phyloP scores from a whole-genome alignment of 2,329 filamentous ascomycete genomes.

The Arthrobotrys pseudoclavata region DNA sequence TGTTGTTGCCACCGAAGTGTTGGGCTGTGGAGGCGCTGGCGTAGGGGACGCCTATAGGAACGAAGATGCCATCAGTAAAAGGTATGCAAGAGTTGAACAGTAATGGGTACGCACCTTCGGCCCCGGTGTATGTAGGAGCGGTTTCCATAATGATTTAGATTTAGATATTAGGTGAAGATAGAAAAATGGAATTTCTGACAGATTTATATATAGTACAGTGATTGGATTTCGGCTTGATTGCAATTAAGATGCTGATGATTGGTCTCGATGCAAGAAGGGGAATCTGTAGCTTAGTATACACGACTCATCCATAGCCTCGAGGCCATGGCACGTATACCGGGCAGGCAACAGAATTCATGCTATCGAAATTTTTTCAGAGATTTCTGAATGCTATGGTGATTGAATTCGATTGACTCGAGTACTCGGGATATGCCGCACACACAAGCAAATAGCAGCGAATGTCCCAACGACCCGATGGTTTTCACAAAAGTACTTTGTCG shows the following conservation, averaged over 20 bases:
- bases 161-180: neutral
- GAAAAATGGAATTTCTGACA: neutral
- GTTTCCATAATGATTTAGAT: conserved; percentile 25
- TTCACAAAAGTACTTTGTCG: neutral
- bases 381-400: no score
- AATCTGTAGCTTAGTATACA: neutral
- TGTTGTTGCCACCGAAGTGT: conserved; percentile 65
- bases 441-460: neutral
- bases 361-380: no score
- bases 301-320: neutral
- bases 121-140: conserved; percentile 43
- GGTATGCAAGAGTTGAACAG: no score
- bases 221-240: neutral
- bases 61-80: neutral
- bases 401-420: neutral
- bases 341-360: neutral
- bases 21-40: conserved; percentile 63
- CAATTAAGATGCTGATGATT: conserved; percentile 15
- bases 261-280: neutral
- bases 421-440: neutral
- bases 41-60: conserved; percentile 45
- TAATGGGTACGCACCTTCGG: conserved; percentile 24
- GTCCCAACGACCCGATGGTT: neutral
- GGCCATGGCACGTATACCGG: neutral
- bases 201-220: neutral